A percentile compares a stretch with the other conserved stretches of the same genome.
Conservation (phyloP, 1,284 basidiomycete genomes). For the Leccinum subfulvum region DNA sequence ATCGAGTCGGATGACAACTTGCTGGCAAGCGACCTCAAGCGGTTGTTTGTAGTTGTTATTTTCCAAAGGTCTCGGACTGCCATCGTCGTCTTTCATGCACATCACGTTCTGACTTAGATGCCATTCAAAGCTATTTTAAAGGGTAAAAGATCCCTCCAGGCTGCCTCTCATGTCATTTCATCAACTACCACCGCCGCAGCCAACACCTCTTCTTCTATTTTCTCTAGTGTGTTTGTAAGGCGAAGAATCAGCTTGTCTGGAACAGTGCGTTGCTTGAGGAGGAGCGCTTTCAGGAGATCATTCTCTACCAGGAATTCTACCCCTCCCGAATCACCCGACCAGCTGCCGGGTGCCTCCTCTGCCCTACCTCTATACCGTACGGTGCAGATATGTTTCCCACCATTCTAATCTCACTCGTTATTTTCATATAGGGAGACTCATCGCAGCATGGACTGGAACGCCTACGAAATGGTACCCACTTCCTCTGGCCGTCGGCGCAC, state of each 20-base stretch:
- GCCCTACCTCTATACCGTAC: constrained; percentile 52
- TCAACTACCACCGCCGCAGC: constrained; percentile 48
- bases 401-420: constrained; percentile 4
- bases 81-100: constrained; percentile 20
- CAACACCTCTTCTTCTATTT: constrained; percentile 52
- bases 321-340: constrained; percentile 31
- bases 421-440: constrained; percentile 43
- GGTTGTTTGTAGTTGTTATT: constrained; percentile 29
- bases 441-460: constrained; percentile 83
- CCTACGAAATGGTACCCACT: constrained; percentile 96
- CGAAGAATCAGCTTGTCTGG: constrained; percentile 42
- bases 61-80: constrained; percentile 17
- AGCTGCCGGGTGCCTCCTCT: constrained; percentile 30
- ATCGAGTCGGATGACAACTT: too few relatives aligned
- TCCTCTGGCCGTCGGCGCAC: constrained; percentile 87
- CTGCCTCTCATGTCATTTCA: constrained; percentile 47
- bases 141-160: constrained; percentile 50
- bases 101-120: constrained; percentile 20
- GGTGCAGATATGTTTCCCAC: constrained; percentile 18
- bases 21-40: too few relatives aligned
- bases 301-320: constrained; percentile 43
- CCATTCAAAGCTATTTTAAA: constrained; percentile 35
- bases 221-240: constrained; percentile 44
- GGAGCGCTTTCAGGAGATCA: constrained; percentile 32
- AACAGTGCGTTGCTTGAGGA: constrained; percentile 32